phyloP scores from a whole-genome alignment of 2,329 filamentous ascomycete species.

The Tolypocladium nubicola region DNA sequence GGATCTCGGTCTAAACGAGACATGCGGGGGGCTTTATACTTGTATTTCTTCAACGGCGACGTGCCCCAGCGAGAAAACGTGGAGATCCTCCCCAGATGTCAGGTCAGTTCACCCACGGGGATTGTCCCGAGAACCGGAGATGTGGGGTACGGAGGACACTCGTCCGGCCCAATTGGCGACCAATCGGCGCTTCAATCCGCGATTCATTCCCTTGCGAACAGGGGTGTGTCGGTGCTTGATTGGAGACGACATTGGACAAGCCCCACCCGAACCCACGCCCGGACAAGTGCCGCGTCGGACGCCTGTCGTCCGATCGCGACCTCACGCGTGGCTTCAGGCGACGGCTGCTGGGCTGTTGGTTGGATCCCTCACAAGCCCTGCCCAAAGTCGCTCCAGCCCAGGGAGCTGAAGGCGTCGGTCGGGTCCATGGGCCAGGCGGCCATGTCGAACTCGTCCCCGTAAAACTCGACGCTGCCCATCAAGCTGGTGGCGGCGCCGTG shows the following conservation, averaged over 20 bases:
- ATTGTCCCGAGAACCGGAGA: not conserved
- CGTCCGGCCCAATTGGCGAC: not conserved
- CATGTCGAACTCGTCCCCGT: constrained; percentile 8
- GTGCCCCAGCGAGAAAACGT: not conserved
- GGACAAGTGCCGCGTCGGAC: not conserved
- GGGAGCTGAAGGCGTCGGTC: constrained; percentile 1
- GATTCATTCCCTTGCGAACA: not conserved
- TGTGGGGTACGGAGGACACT: not conserved
- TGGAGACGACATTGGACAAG: not conserved
- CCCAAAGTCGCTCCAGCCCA: constrained; percentile 4
- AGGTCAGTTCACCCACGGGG: not conserved
- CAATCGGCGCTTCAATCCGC: not conserved
- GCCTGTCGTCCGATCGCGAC: not conserved
- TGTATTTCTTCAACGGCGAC: not conserved
- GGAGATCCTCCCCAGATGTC: not conserved
- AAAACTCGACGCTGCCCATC: not conserved
- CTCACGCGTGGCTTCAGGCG: not conserved
- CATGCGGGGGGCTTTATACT: not conserved
- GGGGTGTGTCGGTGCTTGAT: not conserved
- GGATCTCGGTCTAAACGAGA: not conserved
- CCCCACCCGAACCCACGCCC: not conserved
- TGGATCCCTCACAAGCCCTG: not conserved
- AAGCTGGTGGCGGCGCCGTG: not conserved
- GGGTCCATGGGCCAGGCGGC: constrained; percentile 9
- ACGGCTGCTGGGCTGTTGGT: not conserved